A percentile compares a stretch with the other conserved stretches of the same genome.
phyloP scores from a whole-genome alignment of 2,329 filamentous ascomycete genomes.

The Cladobotryum mycophilum region DNA sequence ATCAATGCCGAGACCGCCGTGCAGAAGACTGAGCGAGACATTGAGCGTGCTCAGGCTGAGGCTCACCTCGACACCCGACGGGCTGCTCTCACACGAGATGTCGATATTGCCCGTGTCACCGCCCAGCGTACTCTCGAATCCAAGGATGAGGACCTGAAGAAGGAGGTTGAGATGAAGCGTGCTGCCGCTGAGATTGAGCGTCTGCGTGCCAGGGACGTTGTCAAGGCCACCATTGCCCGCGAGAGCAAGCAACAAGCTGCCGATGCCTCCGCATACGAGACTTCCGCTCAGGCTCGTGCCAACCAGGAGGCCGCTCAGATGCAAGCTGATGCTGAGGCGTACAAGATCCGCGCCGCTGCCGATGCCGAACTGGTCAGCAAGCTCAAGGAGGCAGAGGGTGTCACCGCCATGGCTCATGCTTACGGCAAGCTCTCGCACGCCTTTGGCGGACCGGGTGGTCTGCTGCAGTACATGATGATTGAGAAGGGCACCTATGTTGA shows the following conservation, averaged over 20 bases:
- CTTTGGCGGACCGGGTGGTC: constrained; percentile 69
- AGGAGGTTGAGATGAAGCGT: constrained; percentile 68
- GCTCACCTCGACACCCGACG: constrained; percentile 67
- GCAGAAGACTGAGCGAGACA: constrained; percentile 76
- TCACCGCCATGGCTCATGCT: constrained; percentile 72
- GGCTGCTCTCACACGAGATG: constrained; percentile 64
- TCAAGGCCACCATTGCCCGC: constrained; percentile 64
- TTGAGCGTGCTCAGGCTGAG: constrained; percentile 73
- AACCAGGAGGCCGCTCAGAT: constrained; percentile 48
- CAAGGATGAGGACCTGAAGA: constrained; percentile 74
- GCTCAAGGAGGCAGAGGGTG: constrained; percentile 70
- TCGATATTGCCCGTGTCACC: constrained; percentile 69
- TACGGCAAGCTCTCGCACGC: constrained; percentile 66
- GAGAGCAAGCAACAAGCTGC: constrained; percentile 65
- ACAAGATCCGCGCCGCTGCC: constrained; percentile 40
- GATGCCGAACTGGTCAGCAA: constrained; percentile 54
- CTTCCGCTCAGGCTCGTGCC: constrained; percentile 54
- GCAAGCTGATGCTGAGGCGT: constrained; percentile 44
- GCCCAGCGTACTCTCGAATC: constrained; percentile 67
- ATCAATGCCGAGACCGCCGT: constrained; percentile 83
- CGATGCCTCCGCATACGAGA: constrained; percentile 58
- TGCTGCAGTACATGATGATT: constrained; percentile 84
- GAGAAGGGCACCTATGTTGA: constrained; percentile 73
- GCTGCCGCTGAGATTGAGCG: constrained; percentile 76
- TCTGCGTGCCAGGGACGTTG: constrained; percentile 69